These are phyloP conservation scores for Ophiobolus disseminans DNA, from an alignment of 2,329 filamentous ascomycete species.

Conservation along the genomic window DNA sequence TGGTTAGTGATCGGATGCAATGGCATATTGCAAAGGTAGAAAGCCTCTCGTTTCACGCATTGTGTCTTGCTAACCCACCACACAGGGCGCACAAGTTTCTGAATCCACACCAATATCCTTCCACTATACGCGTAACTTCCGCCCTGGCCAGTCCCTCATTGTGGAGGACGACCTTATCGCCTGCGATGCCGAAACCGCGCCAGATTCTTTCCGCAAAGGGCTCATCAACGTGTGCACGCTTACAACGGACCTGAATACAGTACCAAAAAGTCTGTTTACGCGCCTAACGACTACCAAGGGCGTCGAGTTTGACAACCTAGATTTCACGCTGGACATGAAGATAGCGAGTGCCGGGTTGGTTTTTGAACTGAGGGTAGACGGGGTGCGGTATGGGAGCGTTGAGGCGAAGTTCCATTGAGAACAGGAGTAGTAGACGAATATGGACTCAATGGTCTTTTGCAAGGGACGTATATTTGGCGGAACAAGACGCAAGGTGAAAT, in stretches of 20 bases:
- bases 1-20: constrained; percentile 83
- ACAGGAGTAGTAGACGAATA: not conserved
- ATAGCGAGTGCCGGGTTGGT: constrained; percentile 78
- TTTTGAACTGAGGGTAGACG: constrained; percentile 81
- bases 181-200: constrained; percentile 73
- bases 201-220: constrained; percentile 55
- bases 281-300: constrained; percentile 78
- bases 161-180: constrained; percentile 83
- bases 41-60: not conserved
- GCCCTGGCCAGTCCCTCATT: constrained; percentile 75
- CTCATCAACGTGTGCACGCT: constrained; percentile 78
- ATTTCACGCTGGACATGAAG: constrained; percentile 84
- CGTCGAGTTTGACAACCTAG: constrained; percentile 81
- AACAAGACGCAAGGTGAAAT: too few relatives aligned
- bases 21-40: constrained; percentile 81
- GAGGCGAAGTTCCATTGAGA: constrained; percentile 76
- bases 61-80: constrained; percentile 8
- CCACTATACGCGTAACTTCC: constrained; percentile 86
- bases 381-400: constrained; percentile 76
- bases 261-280: constrained; percentile 76
- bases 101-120: constrained; percentile 78
- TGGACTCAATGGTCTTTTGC: not conserved
- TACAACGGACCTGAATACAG: constrained; percentile 79
- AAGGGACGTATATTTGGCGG: too few relatives aligned
- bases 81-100: constrained; percentile 74